Percentiles rank a stretch among this genome's conserved stretches.
These are phyloP conservation scores for Chondrus crispus DNA, from an alignment of 23 red algal genomes.

Conservation along the genomic window DNA sequence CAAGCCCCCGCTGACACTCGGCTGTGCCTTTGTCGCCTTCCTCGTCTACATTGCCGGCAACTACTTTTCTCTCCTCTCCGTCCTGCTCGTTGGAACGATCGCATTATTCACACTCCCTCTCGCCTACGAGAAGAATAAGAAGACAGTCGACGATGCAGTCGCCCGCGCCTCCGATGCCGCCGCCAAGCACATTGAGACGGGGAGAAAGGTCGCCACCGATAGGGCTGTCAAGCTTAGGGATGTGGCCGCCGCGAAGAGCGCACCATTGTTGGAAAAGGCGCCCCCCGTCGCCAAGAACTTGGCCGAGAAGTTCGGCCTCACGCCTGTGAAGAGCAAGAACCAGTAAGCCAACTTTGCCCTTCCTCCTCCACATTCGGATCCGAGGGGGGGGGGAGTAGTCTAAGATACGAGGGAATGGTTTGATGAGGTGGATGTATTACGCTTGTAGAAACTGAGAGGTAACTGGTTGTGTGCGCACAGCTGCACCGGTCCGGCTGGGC, in stretches of 20 bases:
- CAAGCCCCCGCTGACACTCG: not conserved
- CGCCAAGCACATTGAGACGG: slow-evolving; percentile 33
- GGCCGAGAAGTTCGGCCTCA: slow-evolving; percentile 59
- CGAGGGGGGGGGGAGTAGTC: not conserved
- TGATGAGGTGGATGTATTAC: not conserved
- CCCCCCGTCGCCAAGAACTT: slow-evolving; percentile 50
- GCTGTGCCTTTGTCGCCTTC: not conserved
- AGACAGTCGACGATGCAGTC: slow-evolving; percentile 52
- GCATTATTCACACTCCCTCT: slow-evolving; percentile 45
- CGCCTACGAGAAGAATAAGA: slow-evolving; percentile 69
- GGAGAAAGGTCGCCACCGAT: slow-evolving; percentile 18
- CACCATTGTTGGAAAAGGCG: slow-evolving; percentile 54
- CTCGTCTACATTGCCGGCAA: slow-evolving; percentile 40
- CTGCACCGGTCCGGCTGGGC: too few species aligned
- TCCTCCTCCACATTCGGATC: too few species aligned
- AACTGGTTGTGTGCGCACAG: too few species aligned
- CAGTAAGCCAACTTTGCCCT: not conserved
- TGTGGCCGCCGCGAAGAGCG: slow-evolving; percentile 36
- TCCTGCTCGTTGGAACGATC: slow-evolving; percentile 21
- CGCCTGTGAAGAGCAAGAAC: slow-evolving; percentile 28
- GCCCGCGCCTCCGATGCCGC: slow-evolving; percentile 49
- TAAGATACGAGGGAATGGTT: not conserved
- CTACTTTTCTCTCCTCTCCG: slow-evolving; percentile 25
- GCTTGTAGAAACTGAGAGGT: not conserved
- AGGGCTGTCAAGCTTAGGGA: slow-evolving; percentile 33